phyloP scores from a whole-genome alignment of 495 filamentous ascomycete species.

The Niebla homalea region DNA sequence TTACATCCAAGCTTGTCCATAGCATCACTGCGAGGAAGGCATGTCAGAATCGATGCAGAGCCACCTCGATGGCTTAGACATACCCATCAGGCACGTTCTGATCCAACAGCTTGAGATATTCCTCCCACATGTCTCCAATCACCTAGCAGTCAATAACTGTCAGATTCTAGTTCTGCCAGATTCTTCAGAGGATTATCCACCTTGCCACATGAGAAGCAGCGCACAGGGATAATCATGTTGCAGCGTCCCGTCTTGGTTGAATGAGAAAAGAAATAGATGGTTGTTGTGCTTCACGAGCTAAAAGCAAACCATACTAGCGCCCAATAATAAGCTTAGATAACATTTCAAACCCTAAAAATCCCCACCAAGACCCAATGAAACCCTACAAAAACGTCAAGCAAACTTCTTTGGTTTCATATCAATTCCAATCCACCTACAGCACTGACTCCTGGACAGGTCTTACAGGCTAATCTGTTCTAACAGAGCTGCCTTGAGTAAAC shows the following conservation, averaged over 20 bases:
- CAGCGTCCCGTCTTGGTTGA: not conserved
- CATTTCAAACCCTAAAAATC: too few relatives aligned
- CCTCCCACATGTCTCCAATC: conserved; percentile 92
- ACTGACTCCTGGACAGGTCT: too few relatives aligned
- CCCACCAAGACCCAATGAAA: too few relatives aligned
- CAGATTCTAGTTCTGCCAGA: not conserved
- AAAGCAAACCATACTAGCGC: not conserved
- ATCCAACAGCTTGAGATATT: conserved; percentile 72
- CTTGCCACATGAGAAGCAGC: conserved; percentile 98
- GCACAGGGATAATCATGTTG: conserved; percentile 93
- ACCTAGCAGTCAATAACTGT: conserved; percentile 46
- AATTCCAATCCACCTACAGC: too few relatives aligned
- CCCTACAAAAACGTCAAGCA: too few relatives aligned
- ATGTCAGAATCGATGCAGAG: not conserved
- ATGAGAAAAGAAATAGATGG: not conserved
- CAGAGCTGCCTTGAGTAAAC: not conserved
- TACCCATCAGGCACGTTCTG: conserved; percentile 68
- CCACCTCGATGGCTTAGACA: conserved; percentile 7
- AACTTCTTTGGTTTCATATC: too few relatives aligned
- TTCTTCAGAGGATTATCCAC: conserved; percentile 30
- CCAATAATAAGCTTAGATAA: too few relatives aligned
- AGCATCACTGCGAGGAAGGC: conserved; percentile 49
- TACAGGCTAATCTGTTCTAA: too few relatives aligned
- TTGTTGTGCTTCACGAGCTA: not conserved
- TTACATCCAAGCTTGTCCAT: conserved; percentile 89